Base-by-base conservation (phyloP, 2,329 filamentous ascomycete species). In the Fusarium albosuccineum region DNA sequence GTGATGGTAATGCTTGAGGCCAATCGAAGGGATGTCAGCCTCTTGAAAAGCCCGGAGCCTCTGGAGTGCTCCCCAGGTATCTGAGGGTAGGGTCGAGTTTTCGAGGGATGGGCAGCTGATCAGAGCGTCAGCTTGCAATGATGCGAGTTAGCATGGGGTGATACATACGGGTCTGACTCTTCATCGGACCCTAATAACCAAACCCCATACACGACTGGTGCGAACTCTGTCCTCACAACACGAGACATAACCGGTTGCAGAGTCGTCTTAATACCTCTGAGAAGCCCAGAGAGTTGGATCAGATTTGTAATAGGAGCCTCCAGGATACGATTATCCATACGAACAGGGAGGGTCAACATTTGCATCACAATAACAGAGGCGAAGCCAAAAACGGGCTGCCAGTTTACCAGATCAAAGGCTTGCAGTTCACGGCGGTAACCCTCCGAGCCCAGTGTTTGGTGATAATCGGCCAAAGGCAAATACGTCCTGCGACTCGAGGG, bases 351-450 rank as follows among this genome's bases (percentile, higher is more conserved):
- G 9, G 66, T 68, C 27, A 73, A 36, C 69, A 75, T 75, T n/a
- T 68, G 69, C 7, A 76, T 13, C 3, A 81, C 75, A 51, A 76
- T 77, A 5, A 76, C 77, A 13, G 80, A 80, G 57, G 81, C 80
- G 51, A 84, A 81, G 68, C 76, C 79, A 37, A 81, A 79, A 37
- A 79, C 73, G n/a, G 80, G 76, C 39, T 64, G 56, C 67, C 70
- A 74, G 39, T 67, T 71, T 3, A 60, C 50, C 7, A 66, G 26
- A 30, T 64, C 30, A 9, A 74, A 59, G 6, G 60, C 40, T 13
- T 67, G 61, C 7, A 76, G 60, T 5, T 62, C 52, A 2, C 59
- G 52, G 9, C 74, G 73, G 37, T 76, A 77, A 1, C 71, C 70
- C 16, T 76, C 74, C 3, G 75, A 71, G 1, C 74, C 74, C 2